Evolutionary conservation across 371 early-diverging fungal genomes (phyloP), one percentile per base, ranked within the genome.

Genomic region (Coemansia linderi): DNA sequence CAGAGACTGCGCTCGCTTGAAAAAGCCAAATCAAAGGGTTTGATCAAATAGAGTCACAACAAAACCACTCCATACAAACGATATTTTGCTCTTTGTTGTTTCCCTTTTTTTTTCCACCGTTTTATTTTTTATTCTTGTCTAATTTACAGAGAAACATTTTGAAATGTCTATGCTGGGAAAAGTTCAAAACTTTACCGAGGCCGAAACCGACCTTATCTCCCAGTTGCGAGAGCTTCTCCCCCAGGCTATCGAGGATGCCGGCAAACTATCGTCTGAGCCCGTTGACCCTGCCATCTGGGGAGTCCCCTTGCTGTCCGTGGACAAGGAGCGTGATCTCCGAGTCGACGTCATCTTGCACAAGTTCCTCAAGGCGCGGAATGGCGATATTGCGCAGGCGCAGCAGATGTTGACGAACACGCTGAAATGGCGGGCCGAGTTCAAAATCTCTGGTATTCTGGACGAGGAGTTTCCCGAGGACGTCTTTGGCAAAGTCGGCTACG

Each of bases 311-410:
- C 64, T 66, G 12, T 5, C 62, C 10, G 38, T 17, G 3, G 79
- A 79, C 40, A 67, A 73, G 9, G 82, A 83, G 12, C 70, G 62
- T 3, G 88, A 88, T 72, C 80, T 82, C 57, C 83, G 87, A 19
- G 63, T 88, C 48, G 80, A 86, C 38, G 87, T 88, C 9, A 65
- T 88, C 17, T 61, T 88, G 22, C 72, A 83, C 44, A 88, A 88
- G 73, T 88, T 87, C 59, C 66, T 87, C 43, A 75, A 81, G 61
- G 88, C 88, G 1, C 83, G 88, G 81, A 83, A 75, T 33, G 63
- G 58, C 43, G 78, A 84, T 29, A 37, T 86, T 10, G 65, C 61
- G 0, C 70, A 66, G 22, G 85, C 88, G 7, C 69, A 73, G 63
- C 75, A 76, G 44, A 87, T 87, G 88, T 65, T 88, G 43, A 72